Evolutionary conservation across 2,329 filamentous ascomycete genomes (phyloP).

Genomic region (Dissoconium aciculare): DNA sequence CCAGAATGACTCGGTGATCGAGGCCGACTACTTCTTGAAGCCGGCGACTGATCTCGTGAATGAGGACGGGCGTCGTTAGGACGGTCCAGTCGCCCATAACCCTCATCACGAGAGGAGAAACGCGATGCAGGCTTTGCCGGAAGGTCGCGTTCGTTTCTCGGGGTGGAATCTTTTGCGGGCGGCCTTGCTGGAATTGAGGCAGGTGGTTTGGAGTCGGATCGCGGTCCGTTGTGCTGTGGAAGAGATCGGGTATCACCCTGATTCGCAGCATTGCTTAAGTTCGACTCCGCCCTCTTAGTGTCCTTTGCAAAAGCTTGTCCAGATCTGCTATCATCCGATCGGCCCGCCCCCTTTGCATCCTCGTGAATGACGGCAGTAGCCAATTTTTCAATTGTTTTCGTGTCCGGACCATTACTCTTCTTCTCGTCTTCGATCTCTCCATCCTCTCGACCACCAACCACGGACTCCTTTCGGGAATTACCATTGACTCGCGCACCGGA

Average conservation of each 20-base stretch:
- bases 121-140: conserved; percentile 10
- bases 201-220: too few species aligned
- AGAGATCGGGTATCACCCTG: too few species aligned
- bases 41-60: conserved; percentile 29
- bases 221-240: too few species aligned
- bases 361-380: too few species aligned
- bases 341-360: too few species aligned
- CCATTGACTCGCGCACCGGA: conserved; percentile 16
- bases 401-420: conserved; percentile 14
- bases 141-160: not conserved
- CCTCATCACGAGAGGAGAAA: conserved; percentile 22
- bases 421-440: conserved; percentile 55
- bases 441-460: conserved; percentile 39
- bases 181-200: too few species aligned
- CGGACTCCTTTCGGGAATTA: conserved; percentile 30
- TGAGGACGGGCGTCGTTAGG: conserved; percentile 23
- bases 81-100: conserved; percentile 33
- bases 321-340: too few species aligned
- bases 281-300: too few species aligned
- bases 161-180: too few species aligned
- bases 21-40: conserved; percentile 5
- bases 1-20: conserved; percentile 4
- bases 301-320: too few species aligned
- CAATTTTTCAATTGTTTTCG: too few species aligned
- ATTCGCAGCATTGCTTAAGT: too few species aligned